A percentile compares a stretch with the other conserved stretches of the same genome.
These are phyloP conservation scores for Arxiozyma slooffiae DNA, from an alignment of 1,139 yeast genomes.

Conservation along the genomic window DNA sequence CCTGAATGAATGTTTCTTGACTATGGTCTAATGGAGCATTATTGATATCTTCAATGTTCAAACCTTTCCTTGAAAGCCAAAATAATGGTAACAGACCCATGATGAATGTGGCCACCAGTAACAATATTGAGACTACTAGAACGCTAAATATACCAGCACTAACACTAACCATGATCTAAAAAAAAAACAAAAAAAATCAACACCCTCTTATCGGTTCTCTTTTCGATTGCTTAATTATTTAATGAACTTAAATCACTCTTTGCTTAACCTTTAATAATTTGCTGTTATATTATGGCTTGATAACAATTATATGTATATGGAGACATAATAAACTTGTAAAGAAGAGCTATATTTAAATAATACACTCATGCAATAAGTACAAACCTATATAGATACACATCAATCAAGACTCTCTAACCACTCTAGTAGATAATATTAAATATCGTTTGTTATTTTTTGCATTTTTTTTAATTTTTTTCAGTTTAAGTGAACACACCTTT, in stretches of 20 bases:
- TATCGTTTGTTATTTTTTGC: too few relatives aligned
- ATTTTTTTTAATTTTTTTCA: too few relatives aligned
- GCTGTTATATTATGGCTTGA: background rate
- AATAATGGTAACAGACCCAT: constrained; percentile 33
- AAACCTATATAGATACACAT: too few relatives aligned
- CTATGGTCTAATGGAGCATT: constrained; percentile 10
- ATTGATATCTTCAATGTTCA: background rate
- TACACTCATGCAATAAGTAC: too few relatives aligned
- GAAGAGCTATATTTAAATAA: background rate
- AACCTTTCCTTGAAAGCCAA: constrained; percentile 7
- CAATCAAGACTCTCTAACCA: too few relatives aligned
- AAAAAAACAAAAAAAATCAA: too few relatives aligned
- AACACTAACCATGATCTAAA: background rate
- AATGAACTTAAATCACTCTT: background rate
- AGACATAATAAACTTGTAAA: background rate
- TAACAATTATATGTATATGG: too few relatives aligned
- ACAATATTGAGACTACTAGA: constrained; percentile 12
- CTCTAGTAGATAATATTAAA: too few relatives aligned
- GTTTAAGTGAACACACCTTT: too few relatives aligned
- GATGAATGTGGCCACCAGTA: constrained; percentile 25
- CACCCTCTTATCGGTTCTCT: too few relatives aligned
- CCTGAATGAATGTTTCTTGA: constrained; percentile 14
- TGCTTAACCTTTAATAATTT: background rate
- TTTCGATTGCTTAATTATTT: too few relatives aligned
- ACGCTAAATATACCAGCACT: constrained; percentile 9